phyloP scores from a whole-genome alignment of 2,329 filamentous ascomycete genomes.

The Colletotrichum tamarilloi region DNA sequence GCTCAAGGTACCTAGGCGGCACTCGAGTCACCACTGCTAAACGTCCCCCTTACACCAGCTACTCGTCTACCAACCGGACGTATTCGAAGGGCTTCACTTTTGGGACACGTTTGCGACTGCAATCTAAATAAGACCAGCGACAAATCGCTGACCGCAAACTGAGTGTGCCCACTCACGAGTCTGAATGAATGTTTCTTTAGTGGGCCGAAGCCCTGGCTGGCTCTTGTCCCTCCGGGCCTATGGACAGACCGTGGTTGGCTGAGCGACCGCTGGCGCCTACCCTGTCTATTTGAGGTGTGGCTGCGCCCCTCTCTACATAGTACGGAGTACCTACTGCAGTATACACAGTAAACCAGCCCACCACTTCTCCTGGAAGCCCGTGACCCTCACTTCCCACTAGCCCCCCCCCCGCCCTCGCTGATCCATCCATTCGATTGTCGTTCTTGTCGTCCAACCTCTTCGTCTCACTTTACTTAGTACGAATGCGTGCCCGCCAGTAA shows the following conservation, averaged over 20 bases:
- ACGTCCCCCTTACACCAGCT: too few relatives aligned
- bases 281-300: constrained; percentile 12
- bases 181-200: constrained; percentile 4
- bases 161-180: not conserved
- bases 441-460: not conserved
- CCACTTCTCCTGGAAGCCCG: too few relatives aligned
- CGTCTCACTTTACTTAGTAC: not conserved
- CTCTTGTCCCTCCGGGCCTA: not conserved
- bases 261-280: constrained; percentile 12
- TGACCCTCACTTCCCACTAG: not conserved
- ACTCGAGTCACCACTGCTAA: too few relatives aligned
- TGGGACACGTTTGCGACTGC: not conserved
- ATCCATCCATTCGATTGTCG: not conserved
- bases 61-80: too few relatives aligned
- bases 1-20: too few relatives aligned
- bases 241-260: constrained; percentile 25
- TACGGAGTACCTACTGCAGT: too few relatives aligned
- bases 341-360: not conserved
- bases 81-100: not conserved
- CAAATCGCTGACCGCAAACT: not conserved
- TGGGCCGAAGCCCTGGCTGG: not conserved
- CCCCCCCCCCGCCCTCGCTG: not conserved
- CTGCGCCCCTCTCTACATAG: constrained; percentile 11
- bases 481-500: too few relatives aligned
- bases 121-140: not conserved